A percentile compares a stretch with the other conserved stretches of the same genome.
Conservation (phyloP, 306 rosid genomes). For the Ochetophila trinervis region DNA sequence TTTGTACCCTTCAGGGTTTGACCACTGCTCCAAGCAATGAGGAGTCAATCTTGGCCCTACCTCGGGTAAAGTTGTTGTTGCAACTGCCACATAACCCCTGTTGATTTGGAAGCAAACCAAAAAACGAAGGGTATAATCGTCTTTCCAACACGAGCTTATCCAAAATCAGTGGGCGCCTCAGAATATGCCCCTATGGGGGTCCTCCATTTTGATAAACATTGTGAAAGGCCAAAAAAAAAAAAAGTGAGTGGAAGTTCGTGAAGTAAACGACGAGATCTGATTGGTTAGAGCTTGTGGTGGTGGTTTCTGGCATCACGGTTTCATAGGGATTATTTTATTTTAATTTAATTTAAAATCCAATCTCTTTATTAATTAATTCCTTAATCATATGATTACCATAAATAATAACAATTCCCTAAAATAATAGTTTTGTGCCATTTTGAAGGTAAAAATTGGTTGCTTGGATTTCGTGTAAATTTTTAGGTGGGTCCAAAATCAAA, state of each 20-base stretch:
- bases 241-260: slow-evolving; percentile 18
- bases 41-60: slow-evolving; percentile 29
- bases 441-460: too few species aligned
- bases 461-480: too few species aligned
- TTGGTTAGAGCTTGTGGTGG: slow-evolving; percentile 16
- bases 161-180: slow-evolving; percentile 31
- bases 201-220: slow-evolving; percentile 2
- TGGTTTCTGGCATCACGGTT: background rate
- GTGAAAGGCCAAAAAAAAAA: background rate
- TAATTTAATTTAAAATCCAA: background rate
- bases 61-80: background rate
- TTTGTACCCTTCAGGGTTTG: background rate
- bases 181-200: slow-evolving; percentile 39
- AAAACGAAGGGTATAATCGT: slow-evolving; percentile 28
- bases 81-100: background rate
- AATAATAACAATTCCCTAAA: too few species aligned
- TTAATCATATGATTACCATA: too few species aligned
- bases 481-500: too few species aligned
- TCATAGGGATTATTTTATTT: slow-evolving; percentile 11
- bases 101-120: background rate
- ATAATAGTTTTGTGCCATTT: too few species aligned
- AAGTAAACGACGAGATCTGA: background rate
- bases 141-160: slow-evolving; percentile 50
- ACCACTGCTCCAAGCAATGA: slow-evolving; percentile 34
- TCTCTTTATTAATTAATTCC: background rate